Conservation (phyloP, 2,329 filamentous ascomycete species). For the Nemania diffusa region DNA sequence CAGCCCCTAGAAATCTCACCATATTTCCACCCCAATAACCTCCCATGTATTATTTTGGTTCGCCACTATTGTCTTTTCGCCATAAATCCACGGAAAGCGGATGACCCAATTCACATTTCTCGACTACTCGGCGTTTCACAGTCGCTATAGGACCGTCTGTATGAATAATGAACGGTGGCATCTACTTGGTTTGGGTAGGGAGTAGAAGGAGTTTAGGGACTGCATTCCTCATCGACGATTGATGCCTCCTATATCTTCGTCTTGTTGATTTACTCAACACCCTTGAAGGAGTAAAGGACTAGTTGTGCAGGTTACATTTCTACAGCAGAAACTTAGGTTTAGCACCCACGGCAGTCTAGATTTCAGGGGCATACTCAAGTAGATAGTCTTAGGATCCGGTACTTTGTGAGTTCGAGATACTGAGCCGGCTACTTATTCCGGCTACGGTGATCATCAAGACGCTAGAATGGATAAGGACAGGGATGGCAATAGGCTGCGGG, state of each 20-base stretch:
- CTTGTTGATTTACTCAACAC: not conserved
- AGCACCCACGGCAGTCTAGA: not conserved
- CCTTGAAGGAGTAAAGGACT: too few relatives aligned
- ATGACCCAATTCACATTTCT: not conserved
- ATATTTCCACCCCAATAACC: not conserved
- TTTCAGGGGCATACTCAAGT: not conserved
- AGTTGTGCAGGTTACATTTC: not conserved
- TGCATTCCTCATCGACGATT: not conserved
- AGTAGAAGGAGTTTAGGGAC: not conserved
- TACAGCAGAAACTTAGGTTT: not conserved
- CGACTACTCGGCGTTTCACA: not conserved
- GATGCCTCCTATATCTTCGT: not conserved
- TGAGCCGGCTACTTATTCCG: not conserved
- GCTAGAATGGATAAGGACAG: not conserved
- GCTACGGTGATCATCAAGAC: not conserved
- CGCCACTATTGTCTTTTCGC: not conserved
- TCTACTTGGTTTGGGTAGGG: slow-evolving; percentile 7
- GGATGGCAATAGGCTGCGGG: not conserved
- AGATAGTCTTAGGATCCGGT: not conserved
- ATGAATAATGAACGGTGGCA: slow-evolving; percentile 3
- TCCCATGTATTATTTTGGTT: not conserved
- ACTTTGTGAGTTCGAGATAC: not conserved
- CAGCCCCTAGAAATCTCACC: not conserved
- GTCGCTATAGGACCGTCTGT: not conserved
- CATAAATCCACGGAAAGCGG: not conserved